These are phyloP conservation scores for Auricularia cornea DNA, from an alignment of 768 basidiomycete genomes.

Conservation along the genomic window DNA sequence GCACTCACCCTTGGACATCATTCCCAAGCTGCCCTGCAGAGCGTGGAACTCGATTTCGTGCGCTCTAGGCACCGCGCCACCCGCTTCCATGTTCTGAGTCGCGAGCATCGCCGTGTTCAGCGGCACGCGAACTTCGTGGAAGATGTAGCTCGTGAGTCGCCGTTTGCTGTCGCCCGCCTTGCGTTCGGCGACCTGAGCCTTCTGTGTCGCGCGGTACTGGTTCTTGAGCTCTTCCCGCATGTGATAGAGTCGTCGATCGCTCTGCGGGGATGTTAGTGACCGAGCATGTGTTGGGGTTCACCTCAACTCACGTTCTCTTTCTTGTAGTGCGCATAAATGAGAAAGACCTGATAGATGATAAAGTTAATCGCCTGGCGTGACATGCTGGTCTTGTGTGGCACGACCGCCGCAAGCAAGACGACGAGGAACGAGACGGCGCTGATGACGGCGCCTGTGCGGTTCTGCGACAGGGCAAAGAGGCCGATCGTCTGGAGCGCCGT, in stretches of 20 bases:
- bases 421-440: background rate
- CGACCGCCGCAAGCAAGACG: background rate
- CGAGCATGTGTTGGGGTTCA: background rate
- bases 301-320: conserved; percentile 4
- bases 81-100: conserved; percentile 87
- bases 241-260: conserved; percentile 40
- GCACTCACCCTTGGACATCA: conserved; percentile 74
- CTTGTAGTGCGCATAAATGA: conserved; percentile 9
- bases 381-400: background rate
- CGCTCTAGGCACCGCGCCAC: conserved; percentile 58
- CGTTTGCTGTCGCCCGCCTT: conserved; percentile 75
- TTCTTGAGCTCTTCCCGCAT: conserved; percentile 47
- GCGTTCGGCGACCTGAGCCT: conserved; percentile 52
- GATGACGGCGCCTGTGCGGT: background rate
- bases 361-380: conserved; percentile 2
- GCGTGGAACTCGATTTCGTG: conserved; percentile 87
- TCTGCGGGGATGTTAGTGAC: conserved; percentile 12
- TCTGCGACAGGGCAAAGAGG: conserved; percentile 4
- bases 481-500: background rate
- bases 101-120: conserved; percentile 77
- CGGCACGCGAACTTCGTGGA: conserved; percentile 65
- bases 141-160: conserved; percentile 41
- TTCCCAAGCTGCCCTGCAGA: conserved; percentile 67
- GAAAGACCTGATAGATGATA: conserved; percentile 3
- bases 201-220: conserved; percentile 50